Base-by-base conservation (phyloP, 441 rosid genomes). In the Viola pubescens region DNA sequence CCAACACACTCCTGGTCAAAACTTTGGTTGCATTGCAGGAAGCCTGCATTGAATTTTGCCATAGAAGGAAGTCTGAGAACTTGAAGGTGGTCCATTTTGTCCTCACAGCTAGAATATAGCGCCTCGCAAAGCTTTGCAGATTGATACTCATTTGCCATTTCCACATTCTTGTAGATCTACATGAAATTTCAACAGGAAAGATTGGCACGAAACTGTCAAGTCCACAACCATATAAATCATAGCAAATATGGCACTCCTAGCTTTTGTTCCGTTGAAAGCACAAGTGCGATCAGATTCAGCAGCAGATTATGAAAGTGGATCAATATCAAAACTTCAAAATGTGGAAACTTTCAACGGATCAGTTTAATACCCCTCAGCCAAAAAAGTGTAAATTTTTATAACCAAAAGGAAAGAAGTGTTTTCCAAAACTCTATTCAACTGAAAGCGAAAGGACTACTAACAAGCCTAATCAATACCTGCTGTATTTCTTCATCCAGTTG, bases 11-110 rank as follows among this genome's bases (percentile, higher is more conserved):
- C 82, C 61, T 42, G 76, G 63, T 82, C 94, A 66, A 94, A 94
- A 73, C 81, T 94, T 76, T 77, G 91, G 76, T 90, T 94, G 81
- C 99, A 94, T 69, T 79, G 87, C 51, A 81, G 72, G 73, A 88
- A 83, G 62, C 99, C 99, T 7, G 97, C 96, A 68, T 88, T 88
- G 73, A 94, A 94, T 74, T 94, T 94, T 60, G 99, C 95, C 97
- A 94, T 90, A 54, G 99, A 88, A 73, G 99, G 99, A 75, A 90
- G 97, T 62, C 88, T 80, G 62, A 94, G 99, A 75, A 84, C 80
- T 70, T 94, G 99, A 79, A 94, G 91, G 63, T 83, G 96, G 81
- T 94, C 99, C 99, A 94, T 90, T 71, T 72, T 84, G 75, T 90
- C 99, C 76, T 94, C 99, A 48, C 99, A 94, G 58, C 54, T 81